Conservation (phyloP, 2,329 filamentous ascomycete genomes). For the Colletotrichum sp. region DNA sequence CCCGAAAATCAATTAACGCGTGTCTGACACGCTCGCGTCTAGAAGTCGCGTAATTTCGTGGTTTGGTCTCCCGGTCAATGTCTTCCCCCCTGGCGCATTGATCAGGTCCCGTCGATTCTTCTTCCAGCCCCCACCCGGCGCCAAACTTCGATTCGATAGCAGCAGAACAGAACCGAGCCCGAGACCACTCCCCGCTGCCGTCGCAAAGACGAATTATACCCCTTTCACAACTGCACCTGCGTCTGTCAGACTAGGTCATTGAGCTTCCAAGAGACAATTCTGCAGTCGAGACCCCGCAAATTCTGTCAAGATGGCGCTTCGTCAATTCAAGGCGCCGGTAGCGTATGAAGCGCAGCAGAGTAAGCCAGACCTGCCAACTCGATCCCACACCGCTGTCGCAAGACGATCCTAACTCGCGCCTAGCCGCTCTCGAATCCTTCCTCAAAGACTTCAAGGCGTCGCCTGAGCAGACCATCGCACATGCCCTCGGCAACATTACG, state of each 20-base stretch:
- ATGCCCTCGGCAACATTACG: constrained; percentile 83
- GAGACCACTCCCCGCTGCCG: background rate
- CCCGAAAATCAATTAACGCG: constrained; percentile 15
- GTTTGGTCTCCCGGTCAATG: constrained; percentile 22
- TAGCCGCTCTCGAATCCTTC: constrained; percentile 87
- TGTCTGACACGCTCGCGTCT: constrained; percentile 13
- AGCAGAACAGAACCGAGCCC: constrained; percentile 2
- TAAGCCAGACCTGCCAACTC: constrained; percentile 43
- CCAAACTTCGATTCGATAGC: constrained; percentile 13
- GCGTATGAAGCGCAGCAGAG: constrained; percentile 89
- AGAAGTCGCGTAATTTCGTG: constrained; percentile 22
- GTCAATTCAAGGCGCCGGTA: constrained; percentile 78
- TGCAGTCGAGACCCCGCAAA: background rate
- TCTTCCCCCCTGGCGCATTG: constrained; percentile 24
- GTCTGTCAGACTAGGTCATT: background rate
- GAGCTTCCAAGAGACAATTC: background rate
- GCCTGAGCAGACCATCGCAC: constrained; percentile 72
- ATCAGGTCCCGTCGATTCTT: constrained; percentile 15
- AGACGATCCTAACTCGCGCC: constrained; percentile 29
- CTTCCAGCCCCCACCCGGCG: constrained; percentile 27
- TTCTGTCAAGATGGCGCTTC: constrained; percentile 75
- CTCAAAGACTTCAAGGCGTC: constrained; percentile 86
- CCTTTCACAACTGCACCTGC: background rate
- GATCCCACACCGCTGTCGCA: constrained; percentile 10
- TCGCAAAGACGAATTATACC: background rate